Conservation (phyloP, 225 moss, liverwort and hornwort species). For the Ulota crispa region DNA sequence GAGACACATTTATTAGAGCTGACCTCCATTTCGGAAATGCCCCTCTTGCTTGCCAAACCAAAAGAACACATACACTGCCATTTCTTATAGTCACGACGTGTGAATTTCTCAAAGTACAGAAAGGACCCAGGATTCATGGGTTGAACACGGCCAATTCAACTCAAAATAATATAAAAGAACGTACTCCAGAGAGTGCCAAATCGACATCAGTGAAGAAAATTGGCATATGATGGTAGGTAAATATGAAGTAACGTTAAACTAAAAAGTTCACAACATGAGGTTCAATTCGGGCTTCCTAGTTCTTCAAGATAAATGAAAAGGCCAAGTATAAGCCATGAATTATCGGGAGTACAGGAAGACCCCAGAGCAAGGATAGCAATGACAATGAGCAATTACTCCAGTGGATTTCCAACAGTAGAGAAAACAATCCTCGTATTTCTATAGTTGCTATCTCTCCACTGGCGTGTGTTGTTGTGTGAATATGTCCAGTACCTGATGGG, state of each 20-base stretch:
- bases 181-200: background rate
- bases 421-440: background rate
- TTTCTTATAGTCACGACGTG: background rate
- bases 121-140: background rate
- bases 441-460: background rate
- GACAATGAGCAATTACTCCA: background rate
- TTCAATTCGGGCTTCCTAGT: background rate
- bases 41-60: background rate
- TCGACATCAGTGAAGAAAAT: background rate
- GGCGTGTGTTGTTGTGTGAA: background rate
- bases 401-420: background rate
- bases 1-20: background rate
- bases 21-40: no score
- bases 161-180: background rate
- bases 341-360: background rate
- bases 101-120: background rate
- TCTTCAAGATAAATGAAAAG: background rate
- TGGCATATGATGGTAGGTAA: background rate
- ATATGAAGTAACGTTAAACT: no score
- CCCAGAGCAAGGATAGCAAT: background rate
- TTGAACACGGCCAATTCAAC: background rate
- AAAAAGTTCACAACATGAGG: background rate
- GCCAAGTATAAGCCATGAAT: background rate
- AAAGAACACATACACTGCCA: background rate
- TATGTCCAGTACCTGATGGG: slow-evolving; percentile 54